Percentiles rank a stretch among this genome's conserved stretches.
Conservation (phyloP, 2,329 filamentous ascomycete species). For the Epichloe amarillans region DNA sequence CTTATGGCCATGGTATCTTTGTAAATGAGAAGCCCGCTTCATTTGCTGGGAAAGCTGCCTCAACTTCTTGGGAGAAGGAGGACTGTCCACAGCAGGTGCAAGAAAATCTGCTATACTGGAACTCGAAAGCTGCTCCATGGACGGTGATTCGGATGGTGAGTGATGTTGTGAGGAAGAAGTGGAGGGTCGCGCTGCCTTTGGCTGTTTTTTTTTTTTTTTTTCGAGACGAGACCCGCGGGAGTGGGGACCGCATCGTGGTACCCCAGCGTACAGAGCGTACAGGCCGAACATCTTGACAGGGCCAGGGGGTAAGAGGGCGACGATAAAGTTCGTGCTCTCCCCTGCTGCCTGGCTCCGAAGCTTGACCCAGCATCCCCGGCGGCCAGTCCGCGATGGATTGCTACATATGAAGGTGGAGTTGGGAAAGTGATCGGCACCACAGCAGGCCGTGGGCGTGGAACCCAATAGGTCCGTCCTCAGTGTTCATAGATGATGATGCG, state of each 20-base stretch:
- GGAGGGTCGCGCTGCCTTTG: constrained; percentile 5
- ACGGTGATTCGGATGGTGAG: constrained; percentile 5
- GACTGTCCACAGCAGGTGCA: constrained; percentile 45
- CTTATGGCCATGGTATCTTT: constrained; percentile 18
- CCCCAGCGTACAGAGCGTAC: constrained; percentile 15
- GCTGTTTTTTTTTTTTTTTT: not conserved
- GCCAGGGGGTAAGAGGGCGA: constrained; percentile 6
- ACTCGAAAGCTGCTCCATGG: constrained; percentile 10
- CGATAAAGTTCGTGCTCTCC: constrained; percentile 5
- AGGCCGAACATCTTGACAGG: constrained; percentile 10
- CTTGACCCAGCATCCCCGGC: not conserved
- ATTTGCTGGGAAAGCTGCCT: constrained; percentile 46
- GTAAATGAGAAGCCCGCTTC: constrained; percentile 35
- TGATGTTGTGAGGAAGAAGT: constrained; percentile 4
- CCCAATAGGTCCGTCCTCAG: not conserved
- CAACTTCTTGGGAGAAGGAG: constrained; percentile 46
- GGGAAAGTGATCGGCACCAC: constrained; percentile 1
- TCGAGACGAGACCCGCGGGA: not conserved
- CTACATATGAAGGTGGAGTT: not conserved
- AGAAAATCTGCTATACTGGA: constrained; percentile 29
- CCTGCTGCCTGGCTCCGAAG: constrained; percentile 5
- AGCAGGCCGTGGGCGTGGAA: not conserved
- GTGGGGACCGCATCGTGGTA: constrained; percentile 11
- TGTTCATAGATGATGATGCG: not conserved
- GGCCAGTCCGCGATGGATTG: constrained; percentile 3